Evolutionary conservation across 257 asterid genomes (phyloP).

Genomic region (Solanum habrochaites): DNA sequence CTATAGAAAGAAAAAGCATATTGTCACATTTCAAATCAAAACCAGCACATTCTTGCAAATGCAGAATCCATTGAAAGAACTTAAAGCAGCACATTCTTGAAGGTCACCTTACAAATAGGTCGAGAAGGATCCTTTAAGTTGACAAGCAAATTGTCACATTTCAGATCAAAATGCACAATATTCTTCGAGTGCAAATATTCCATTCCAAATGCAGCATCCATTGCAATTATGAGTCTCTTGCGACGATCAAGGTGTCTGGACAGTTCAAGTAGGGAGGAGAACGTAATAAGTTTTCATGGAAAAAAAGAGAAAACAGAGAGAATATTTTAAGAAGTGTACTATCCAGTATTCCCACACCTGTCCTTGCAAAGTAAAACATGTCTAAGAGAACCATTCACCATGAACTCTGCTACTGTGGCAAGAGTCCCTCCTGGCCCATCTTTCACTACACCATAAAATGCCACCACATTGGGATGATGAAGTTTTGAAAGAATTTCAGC

Average conservation of each 20-base stretch:
- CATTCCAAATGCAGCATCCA: conserved; percentile 8
- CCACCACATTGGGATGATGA: conserved; percentile 16
- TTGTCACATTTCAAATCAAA: not conserved
- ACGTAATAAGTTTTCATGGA: not conserved
- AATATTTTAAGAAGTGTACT: not conserved
- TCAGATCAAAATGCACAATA: conserved; percentile 2
- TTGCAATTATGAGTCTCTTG: conserved; percentile 2
- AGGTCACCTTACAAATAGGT: conserved; percentile 3
- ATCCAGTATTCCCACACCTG: not conserved
- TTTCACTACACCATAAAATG: conserved; percentile 13
- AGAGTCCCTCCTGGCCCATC: conserved; percentile 12
- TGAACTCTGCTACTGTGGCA: conserved; percentile 10
- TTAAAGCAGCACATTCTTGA: not conserved
- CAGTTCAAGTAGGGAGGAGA: not conserved
- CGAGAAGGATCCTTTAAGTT: conserved; percentile 3
- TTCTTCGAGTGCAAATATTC: conserved; percentile 4
- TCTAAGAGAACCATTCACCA: conserved; percentile 13
- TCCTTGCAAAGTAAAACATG: conserved; percentile 5
- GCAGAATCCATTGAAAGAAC: not conserved
- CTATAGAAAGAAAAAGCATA: not conserved
- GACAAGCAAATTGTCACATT: conserved; percentile 5
- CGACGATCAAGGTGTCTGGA: conserved; percentile 1
- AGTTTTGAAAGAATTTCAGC: conserved; percentile 8
- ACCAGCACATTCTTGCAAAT: not conserved
- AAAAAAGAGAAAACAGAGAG: not conserved